Evolutionary conservation across 169 alveolate genomes (phyloP), one percentile per base, ranked within the genome.

Genomic region (Eimeria acervulina): DNA sequence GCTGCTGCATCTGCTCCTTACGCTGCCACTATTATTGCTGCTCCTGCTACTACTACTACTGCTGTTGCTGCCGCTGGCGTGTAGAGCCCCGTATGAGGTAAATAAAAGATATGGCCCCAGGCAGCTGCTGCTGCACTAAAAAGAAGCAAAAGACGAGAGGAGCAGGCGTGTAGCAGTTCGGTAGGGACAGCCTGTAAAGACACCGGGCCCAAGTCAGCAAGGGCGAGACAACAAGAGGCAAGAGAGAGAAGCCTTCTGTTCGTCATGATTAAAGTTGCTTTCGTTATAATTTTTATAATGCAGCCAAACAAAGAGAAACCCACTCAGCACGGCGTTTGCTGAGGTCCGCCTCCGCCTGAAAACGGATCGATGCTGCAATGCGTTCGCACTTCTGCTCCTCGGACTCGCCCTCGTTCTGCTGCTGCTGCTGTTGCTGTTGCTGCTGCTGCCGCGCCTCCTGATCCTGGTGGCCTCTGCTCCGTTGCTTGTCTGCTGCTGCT

Each of bases 261-360:
- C n/a, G n/a, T n/a, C n/a, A n/a, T n/a, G n/a, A 51, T 12, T 51
- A 51, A 12, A 51, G 7, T 51, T 17, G 59, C 7, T 51, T 51
- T 0, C 7, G 59, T 12, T 0, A 17, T 51, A 17, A 17, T 51
- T 12, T 10, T 51, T 1, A 51, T 17, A 51, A 51, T 17, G 15
- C 19, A 0, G 8, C 8, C 68, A 21, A 21, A 0, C 68, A 0
- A 21, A 70, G 81, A 31, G 44, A 23, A 0, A 15, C 91, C 19
- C 23, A 83, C 91, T 83, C 76, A 13, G 70, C 91, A 0, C 91
- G 91, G 31, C 91, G 70, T 33, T 52, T 83, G 91, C 21, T 83
- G 91, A 83, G 91, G 74, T 83, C 91, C 52, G 91, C 70, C 74
- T 83, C 91, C 47, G 91, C 91, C 91, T 83, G 70, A n/a, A 31